phyloP scores from a whole-genome alignment of 768 basidiomycete species.

The Leccinum rimulosum region DNA sequence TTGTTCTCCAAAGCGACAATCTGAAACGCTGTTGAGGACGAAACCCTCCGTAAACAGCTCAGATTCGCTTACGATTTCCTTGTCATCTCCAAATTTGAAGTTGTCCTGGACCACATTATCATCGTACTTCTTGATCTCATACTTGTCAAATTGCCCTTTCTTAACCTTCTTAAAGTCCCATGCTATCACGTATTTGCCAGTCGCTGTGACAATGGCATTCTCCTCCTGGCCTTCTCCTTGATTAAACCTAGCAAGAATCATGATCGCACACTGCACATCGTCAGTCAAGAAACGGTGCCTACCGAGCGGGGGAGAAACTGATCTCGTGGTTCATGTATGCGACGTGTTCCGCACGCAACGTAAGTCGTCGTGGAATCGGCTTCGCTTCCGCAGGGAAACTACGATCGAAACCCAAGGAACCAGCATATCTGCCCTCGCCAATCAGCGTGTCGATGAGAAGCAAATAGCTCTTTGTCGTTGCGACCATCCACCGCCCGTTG shows the following conservation, averaged over 20 bases:
- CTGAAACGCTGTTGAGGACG: slow-evolving; percentile 38
- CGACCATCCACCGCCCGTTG: slow-evolving; percentile 91
- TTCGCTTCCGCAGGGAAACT: slow-evolving; percentile 94
- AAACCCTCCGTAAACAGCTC: background rate
- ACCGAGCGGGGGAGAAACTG: slow-evolving; percentile 93
- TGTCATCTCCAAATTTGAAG: slow-evolving; percentile 97
- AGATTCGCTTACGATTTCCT: slow-evolving; percentile 75
- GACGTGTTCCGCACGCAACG: slow-evolving; percentile 87
- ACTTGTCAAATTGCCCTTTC: slow-evolving; percentile 85
- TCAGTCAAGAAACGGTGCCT: slow-evolving; percentile 14
- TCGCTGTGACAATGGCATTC: slow-evolving; percentile 94
- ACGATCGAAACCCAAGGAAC: slow-evolving; percentile 85
- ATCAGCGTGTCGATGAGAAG: slow-evolving; percentile 94
- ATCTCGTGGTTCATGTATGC: slow-evolving; percentile 90
- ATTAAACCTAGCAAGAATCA: slow-evolving; percentile 69
- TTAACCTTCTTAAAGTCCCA: slow-evolving; percentile 99
- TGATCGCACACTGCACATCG: slow-evolving; percentile 1
- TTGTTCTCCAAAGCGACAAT: slow-evolving; percentile 95
- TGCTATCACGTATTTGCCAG: slow-evolving; percentile 87
- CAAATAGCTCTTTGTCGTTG: slow-evolving; percentile 92
- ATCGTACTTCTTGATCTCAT: slow-evolving; percentile 96
- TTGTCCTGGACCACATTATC: slow-evolving; percentile 95
- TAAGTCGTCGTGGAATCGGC: slow-evolving; percentile 85
- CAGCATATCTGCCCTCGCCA: slow-evolving; percentile 83
- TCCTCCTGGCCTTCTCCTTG: slow-evolving; percentile 84